Evolutionary conservation across 2,329 filamentous ascomycete species (phyloP).

Genomic region (Reticulascus tulasneorum): DNA sequence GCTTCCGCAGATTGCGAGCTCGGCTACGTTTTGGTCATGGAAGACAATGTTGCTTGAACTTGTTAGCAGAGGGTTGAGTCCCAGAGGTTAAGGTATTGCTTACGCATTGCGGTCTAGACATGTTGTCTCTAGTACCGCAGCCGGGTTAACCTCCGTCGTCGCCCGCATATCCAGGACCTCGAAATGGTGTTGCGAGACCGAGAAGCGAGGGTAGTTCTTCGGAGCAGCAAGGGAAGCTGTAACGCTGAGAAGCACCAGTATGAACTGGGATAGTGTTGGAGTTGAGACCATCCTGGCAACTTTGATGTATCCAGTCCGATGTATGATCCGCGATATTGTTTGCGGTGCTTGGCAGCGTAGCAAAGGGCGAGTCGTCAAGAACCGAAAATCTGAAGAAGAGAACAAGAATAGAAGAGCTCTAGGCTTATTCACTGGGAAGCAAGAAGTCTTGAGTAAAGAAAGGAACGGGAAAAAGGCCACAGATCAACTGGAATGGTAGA

Average conservation of each 20-base stretch:
- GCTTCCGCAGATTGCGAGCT: slow-evolving; percentile 48
- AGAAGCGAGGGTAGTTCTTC: slow-evolving; percentile 27
- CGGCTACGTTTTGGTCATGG: slow-evolving; percentile 45
- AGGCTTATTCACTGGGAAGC: too few relatives aligned
- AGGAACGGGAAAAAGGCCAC: too few relatives aligned
- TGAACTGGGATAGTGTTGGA: too few relatives aligned
- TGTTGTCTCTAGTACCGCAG: slow-evolving; percentile 33
- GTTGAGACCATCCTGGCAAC: too few relatives aligned
- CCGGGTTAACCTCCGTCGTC: slow-evolving; percentile 32
- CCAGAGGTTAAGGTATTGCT: slow-evolving; percentile 14
- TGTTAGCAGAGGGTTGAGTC: slow-evolving; percentile 7
- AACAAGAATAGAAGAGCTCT: too few relatives aligned
- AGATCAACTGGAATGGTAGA: too few relatives aligned
- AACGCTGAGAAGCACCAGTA: slow-evolving; percentile 24
- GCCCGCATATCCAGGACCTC: slow-evolving; percentile 39
- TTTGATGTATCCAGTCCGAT: too few relatives aligned
- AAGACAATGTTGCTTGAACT: slow-evolving; percentile 33
- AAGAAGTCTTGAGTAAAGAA: too few relatives aligned
- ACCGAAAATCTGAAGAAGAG: too few relatives aligned
- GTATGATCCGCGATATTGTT: too few relatives aligned
- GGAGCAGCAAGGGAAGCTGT: slow-evolving; percentile 28
- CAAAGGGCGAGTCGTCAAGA: too few relatives aligned
- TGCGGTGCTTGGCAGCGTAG: too few relatives aligned
- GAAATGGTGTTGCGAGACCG: slow-evolving; percentile 37
- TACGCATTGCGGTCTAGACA: slow-evolving; percentile 39